Conservation (phyloP, 306 rosid species). For the Trifolium fragiferum region DNA sequence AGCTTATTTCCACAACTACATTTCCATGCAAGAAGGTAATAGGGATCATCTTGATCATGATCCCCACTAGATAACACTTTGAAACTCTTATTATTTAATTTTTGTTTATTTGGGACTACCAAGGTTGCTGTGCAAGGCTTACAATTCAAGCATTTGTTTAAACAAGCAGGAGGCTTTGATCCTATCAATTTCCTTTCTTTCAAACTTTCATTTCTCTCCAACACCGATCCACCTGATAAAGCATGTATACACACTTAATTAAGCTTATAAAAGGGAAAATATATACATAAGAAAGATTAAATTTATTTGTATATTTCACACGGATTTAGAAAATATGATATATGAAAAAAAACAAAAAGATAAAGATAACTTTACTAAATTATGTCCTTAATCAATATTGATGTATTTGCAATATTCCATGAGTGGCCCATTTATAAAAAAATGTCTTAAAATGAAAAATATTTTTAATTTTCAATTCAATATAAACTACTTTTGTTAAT, state of each 20-base stretch:
- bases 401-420: too few species aligned
- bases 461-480: too few species aligned
- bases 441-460: too few species aligned
- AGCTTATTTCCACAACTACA: constrained; percentile 83
- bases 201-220: constrained; percentile 15
- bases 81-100: constrained; percentile 40
- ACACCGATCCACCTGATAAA: constrained; percentile 47
- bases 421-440: too few species aligned
- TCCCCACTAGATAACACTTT: constrained; percentile 51
- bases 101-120: constrained; percentile 66
- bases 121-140: constrained; percentile 82
- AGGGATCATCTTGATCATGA: constrained; percentile 54
- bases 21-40: constrained; percentile 87
- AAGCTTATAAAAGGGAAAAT: too few species aligned
- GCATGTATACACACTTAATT: not conserved
- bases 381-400: too few species aligned
- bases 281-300: not conserved
- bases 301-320: too few species aligned
- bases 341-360: too few species aligned
- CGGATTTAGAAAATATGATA: too few species aligned
- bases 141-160: constrained; percentile 79
- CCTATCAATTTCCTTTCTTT: constrained; percentile 61
- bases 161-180: constrained; percentile 84
- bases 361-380: too few species aligned
- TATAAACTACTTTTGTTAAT: too few species aligned